phyloP scores from a whole-genome alignment of 441 rosid genomes.

The Francoa sonchifolia region DNA sequence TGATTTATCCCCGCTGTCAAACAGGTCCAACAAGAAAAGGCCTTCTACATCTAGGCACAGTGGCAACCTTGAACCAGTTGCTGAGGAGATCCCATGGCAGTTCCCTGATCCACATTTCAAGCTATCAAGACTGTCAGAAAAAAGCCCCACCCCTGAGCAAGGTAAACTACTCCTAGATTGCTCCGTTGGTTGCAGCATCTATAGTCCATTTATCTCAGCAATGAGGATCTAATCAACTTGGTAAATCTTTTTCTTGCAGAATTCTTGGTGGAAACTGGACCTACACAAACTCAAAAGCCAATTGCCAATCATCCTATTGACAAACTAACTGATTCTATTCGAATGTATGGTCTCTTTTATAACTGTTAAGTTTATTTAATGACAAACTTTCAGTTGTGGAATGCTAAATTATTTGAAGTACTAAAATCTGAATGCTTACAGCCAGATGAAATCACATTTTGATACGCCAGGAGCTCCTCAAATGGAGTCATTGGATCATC shows the following conservation, averaged over 20 bases:
- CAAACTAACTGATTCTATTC: conserved; percentile 53
- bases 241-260: conserved; percentile 24
- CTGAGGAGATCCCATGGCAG: conserved; percentile 42
- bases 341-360: conserved; percentile 26
- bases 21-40: conserved; percentile 42
- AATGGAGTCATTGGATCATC: conserved; percentile 53
- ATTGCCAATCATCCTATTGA: conserved; percentile 30
- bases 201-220: no score
- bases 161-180: conserved; percentile 37
- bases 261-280: conserved; percentile 58
- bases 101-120: conserved; percentile 33
- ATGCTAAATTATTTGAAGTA: no score
- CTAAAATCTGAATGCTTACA: no score
- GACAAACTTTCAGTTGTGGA: not conserved
- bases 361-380: not conserved
- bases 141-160: conserved; percentile 32
- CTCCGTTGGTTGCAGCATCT: conserved; percentile 5
- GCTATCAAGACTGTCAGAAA: conserved; percentile 40
- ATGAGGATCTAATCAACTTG: not conserved
- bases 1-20: no score
- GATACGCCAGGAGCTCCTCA: conserved; percentile 62
- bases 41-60: conserved; percentile 52
- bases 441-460: conserved; percentile 74
- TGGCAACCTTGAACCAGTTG: conserved; percentile 54
- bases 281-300: conserved; percentile 54